A percentile compares a stretch with the other conserved stretches of the same genome.
phyloP scores from a whole-genome alignment of 202 grass and related monocot genomes.

The Digitaria exilis region DNA sequence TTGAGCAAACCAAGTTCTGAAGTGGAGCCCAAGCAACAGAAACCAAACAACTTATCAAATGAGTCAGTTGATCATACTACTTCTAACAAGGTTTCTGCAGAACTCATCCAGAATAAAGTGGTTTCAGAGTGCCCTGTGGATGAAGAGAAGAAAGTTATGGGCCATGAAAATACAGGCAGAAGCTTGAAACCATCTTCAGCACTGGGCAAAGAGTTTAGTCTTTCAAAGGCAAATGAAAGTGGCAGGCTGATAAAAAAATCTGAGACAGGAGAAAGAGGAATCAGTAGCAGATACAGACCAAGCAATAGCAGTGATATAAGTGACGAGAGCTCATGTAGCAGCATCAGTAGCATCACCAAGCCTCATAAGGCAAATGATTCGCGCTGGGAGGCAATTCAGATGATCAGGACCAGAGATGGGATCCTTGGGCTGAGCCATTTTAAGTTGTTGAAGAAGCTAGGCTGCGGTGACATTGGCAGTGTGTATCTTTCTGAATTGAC shows the following conservation, averaged over 20 bases:
- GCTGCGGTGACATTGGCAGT: slow-evolving; percentile 83
- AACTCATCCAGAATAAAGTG: slow-evolving; percentile 1
- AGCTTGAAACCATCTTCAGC: slow-evolving; percentile 17
- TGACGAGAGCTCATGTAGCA: slow-evolving; percentile 86
- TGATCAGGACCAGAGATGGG: slow-evolving; percentile 57
- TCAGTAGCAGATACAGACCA: slow-evolving; percentile 57
- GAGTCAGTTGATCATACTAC: background rate
- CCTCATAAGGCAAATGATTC: slow-evolving; percentile 91
- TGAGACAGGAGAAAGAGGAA: slow-evolving; percentile 58
- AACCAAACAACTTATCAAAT: slow-evolving; percentile 4
- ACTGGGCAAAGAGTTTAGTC: slow-evolving; percentile 34
- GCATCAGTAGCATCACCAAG: slow-evolving; percentile 66
- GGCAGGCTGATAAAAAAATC: slow-evolving; percentile 45
- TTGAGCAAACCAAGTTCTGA: background rate
- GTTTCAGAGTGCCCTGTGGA: slow-evolving; percentile 10
- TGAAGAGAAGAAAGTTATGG: slow-evolving; percentile 39
- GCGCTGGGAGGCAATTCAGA: slow-evolving; percentile 84
- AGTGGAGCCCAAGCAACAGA: slow-evolving; percentile 1
- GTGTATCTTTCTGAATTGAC: slow-evolving; percentile 87
- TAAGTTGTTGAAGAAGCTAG: slow-evolving; percentile 76
- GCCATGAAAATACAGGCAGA: background rate
- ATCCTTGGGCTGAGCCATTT: slow-evolving; percentile 80
- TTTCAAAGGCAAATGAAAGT: slow-evolving; percentile 46
- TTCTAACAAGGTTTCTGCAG: slow-evolving; percentile 1
- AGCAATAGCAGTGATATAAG: slow-evolving; percentile 84